phyloP scores from a whole-genome alignment of 257 asterid genomes.

The Fraxinus quadrangulata region DNA sequence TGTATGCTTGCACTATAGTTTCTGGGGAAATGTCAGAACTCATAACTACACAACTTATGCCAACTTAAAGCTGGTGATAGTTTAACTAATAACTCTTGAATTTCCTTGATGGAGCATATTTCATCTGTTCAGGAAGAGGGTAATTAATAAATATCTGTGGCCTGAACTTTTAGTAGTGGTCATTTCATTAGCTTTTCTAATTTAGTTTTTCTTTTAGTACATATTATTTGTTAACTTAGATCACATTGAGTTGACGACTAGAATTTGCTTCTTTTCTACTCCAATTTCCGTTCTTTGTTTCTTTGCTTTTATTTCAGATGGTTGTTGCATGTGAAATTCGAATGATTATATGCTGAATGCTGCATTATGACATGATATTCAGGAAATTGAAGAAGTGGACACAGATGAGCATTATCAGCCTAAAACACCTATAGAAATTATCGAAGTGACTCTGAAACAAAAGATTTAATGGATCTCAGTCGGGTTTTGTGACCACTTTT shows the following conservation, averaged over 20 bases:
- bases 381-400: conserved; percentile 97
- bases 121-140: too few species aligned
- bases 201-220: neutral
- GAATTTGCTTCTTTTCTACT: too few species aligned
- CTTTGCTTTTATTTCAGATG: neutral
- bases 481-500: neutral
- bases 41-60: too few species aligned
- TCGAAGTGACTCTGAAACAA: conserved; percentile 61
- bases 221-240: too few species aligned
- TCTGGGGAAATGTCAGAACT: too few species aligned
- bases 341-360: conserved; percentile 14
- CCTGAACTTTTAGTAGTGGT: neutral
- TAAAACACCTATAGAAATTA: conserved; percentile 70
- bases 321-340: neutral
- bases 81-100: too few species aligned
- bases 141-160: neutral
- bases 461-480: conserved; percentile 33
- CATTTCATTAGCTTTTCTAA: neutral
- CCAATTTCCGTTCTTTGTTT: neutral
- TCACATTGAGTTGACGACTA: neutral
- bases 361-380: conserved; percentile 25
- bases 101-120: too few species aligned
- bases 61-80: too few species aligned
- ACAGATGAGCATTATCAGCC: conserved; percentile 93
- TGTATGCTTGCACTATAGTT: too few species aligned